phyloP scores from a whole-genome alignment of 805 yeast species.

The Lipomyces oligophaga region DNA sequence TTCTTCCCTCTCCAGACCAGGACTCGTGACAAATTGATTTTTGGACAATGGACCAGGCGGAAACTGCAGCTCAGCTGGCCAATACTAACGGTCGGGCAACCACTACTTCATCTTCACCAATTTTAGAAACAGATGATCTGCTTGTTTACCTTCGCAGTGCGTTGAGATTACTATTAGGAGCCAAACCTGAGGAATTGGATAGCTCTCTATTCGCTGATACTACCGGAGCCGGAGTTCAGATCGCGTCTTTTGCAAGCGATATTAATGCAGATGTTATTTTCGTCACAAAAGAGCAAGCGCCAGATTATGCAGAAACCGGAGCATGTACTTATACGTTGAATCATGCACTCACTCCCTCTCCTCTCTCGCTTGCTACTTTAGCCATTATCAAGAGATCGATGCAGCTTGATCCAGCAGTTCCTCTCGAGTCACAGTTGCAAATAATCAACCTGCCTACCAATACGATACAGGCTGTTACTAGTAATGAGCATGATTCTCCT shows the following conservation, averaged over 20 bases:
- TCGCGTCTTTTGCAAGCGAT: slow-evolving; percentile 30
- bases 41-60: no score
- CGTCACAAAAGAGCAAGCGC: slow-evolving; percentile 23
- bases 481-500: background rate
- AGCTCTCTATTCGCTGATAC: slow-evolving; percentile 21
- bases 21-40: no score
- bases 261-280: slow-evolving; percentile 31
- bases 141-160: slow-evolving; percentile 25
- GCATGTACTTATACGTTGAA: slow-evolving; percentile 5
- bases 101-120: no score
- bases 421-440: slow-evolving; percentile 37
- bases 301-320: slow-evolving; percentile 6
- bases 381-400: slow-evolving; percentile 32
- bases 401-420: slow-evolving; percentile 14
- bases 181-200: slow-evolving; percentile 28
- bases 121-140: slow-evolving; percentile 7
- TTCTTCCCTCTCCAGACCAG: no score
- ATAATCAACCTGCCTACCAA: slow-evolving; percentile 39
- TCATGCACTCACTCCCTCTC: slow-evolving; percentile 2
- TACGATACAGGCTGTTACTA: slow-evolving; percentile 3
- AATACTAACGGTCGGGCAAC: no score
- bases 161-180: slow-evolving; percentile 28
- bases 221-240: slow-evolving; percentile 4
- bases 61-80: no score
- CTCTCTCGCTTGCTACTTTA: slow-evolving; percentile 21